Evolutionary conservation across 768 basidiomycete genomes (phyloP), one percentile per base, ranked within the genome.

Genomic region (Favolaschia claudopus): DNA sequence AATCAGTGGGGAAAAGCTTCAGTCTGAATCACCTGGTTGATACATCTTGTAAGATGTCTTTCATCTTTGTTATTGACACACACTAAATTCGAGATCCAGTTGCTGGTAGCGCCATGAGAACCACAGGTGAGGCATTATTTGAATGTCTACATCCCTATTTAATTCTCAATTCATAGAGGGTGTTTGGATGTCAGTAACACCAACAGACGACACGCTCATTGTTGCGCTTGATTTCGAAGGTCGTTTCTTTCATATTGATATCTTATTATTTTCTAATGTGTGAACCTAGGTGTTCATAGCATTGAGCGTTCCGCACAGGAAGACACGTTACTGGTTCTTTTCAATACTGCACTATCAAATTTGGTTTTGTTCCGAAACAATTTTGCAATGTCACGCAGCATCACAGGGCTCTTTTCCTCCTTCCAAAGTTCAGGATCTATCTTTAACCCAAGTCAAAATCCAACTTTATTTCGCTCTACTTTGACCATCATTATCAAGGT

Each of bases 221-320:
- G 85, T 88, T 1, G 81, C 86, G 4, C 76, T 88, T 7, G 87
- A 88, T 60, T 88, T 88, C 40, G 87, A 88, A 78, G 87, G 87
- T 79, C 15, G 32, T 59, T 39, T n/a, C 22, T 51, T 51, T 5
- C 22, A 13, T n/a, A 24, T 22, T 47, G 27, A 22, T 6, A 27
- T 31, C 9, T 60, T 19, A 12, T 12, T 25, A 19, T 44, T 20
- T 48, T 31, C 17, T 31, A 10, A n/a, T 40, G 19, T 14, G 17
- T 27, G 49, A 20, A 32, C 15, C 29, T 51, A 77, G 87, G 86
- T 45, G 86, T 88, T 1, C 84, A 87, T 59, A 85, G 85, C 45
- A 85, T 89, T 24, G 87, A 88, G 64, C 75, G 86, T 0, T 86
- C 85, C 1, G 76, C 82, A 13, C 86, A 88, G 68, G 87, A 87